Conservation (phyloP, 2,329 filamentous ascomycete genomes). For the Aureobasidium sp. region DNA sequence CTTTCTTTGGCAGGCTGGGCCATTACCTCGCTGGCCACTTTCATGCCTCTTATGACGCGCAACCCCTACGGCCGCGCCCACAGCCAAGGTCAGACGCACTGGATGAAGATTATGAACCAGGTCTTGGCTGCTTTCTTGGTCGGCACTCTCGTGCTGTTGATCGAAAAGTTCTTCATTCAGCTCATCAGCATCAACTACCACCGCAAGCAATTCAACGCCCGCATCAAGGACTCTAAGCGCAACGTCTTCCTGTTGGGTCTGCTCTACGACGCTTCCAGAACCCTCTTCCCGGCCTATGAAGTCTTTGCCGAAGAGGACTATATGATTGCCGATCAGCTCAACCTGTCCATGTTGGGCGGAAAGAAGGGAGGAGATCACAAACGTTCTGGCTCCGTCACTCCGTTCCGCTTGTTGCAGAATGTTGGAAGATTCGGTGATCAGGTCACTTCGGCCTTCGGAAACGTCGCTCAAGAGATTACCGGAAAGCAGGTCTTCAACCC, state of each 20-base stretch:
- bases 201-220: constrained; percentile 70
- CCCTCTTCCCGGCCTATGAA: constrained; percentile 88
- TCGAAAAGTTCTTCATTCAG: constrained; percentile 73
- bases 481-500: constrained; percentile 94
- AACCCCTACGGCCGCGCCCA: constrained; percentile 28
- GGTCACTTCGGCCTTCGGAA: constrained; percentile 86
- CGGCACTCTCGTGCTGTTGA: constrained; percentile 62
- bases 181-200: constrained; percentile 81
- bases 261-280: constrained; percentile 83
- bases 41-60: constrained; percentile 37
- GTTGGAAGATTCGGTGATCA: constrained; percentile 80
- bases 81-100: constrained; percentile 25
- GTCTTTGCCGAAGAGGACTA: constrained; percentile 82
- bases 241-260: constrained; percentile 74
- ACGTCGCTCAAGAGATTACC: constrained; percentile 88
- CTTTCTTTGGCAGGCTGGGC: constrained; percentile 56
- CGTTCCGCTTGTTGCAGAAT: constrained; percentile 67
- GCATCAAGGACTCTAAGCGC: constrained; percentile 84
- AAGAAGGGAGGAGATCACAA: constrained; percentile 48
- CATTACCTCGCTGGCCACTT: constrained; percentile 53
- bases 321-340: constrained; percentile 69
- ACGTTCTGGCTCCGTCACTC: constrained; percentile 60
- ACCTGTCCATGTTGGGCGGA: constrained; percentile 51
- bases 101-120: constrained; percentile 53
- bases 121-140: constrained; percentile 62